Conservation (phyloP, 176 grass and related monocot genomes). For the Raddia distichophylla region DNA sequence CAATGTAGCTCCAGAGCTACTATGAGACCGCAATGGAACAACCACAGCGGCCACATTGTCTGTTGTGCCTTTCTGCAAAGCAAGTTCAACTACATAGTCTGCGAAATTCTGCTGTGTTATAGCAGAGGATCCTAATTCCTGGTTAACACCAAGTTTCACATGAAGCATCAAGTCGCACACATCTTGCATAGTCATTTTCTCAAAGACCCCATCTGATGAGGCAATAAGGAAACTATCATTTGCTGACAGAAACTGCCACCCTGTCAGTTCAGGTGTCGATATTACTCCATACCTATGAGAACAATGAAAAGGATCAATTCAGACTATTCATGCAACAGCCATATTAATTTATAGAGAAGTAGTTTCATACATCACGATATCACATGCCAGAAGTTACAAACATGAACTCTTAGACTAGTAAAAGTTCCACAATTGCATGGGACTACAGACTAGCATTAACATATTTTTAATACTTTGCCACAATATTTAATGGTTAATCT, state of each 20-base stretch:
- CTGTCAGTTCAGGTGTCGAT: constrained; percentile 85
- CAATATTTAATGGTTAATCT: constrained; percentile 1
- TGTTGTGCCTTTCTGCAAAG: constrained; percentile 82
- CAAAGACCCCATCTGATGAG: constrained; percentile 84
- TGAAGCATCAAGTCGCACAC: constrained; percentile 79
- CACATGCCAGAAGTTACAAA: neutral
- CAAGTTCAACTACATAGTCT: constrained; percentile 63
- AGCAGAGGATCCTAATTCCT: constrained; percentile 35
- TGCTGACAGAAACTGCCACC: constrained; percentile 68
- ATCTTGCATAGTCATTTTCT: constrained; percentile 90
- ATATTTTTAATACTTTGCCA: neutral
- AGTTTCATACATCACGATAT: constrained; percentile 9
- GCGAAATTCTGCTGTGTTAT: constrained; percentile 65
- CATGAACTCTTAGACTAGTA: neutral
- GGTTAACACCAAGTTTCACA: constrained; percentile 51
- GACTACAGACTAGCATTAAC: neutral
- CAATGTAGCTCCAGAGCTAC: constrained; percentile 44
- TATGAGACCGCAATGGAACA: constrained; percentile 63
- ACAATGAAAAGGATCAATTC: constrained; percentile 33
- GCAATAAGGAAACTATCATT: constrained; percentile 90
- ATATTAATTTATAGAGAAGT: constrained; percentile 28
- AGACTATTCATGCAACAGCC: constrained; percentile 19
- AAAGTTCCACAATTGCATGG: constrained; percentile 8
- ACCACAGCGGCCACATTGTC: constrained; percentile 95
- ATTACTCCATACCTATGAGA: constrained; percentile 86